A percentile compares a stretch with the other conserved stretches of the same genome.
Evolutionary conservation across 225 moss, liverwort and hornwort genomes (phyloP).

Genomic region (Marchantia paleacea): DNA sequence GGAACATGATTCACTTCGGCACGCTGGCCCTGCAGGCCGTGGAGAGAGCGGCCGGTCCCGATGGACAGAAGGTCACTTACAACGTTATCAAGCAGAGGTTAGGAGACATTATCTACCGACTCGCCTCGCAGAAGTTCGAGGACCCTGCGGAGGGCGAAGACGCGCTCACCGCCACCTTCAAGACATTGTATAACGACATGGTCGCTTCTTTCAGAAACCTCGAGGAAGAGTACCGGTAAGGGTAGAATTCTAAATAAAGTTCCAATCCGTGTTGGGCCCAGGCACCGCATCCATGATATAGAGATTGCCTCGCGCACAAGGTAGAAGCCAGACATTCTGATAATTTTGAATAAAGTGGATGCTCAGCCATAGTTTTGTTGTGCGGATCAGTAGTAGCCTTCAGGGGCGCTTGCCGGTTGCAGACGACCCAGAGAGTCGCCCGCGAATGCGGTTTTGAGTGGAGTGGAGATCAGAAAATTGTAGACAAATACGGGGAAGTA

Average conservation of each 20-base stretch:
- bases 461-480: conserved; percentile 2
- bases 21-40: conserved; percentile 72
- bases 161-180: conserved; percentile 46
- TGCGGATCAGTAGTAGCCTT: conserved; percentile 5
- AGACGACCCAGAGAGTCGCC: neutral
- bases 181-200: conserved; percentile 77
- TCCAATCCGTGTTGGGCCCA: neutral
- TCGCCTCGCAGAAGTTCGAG: conserved; percentile 87
- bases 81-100: conserved; percentile 79
- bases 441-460: conserved; percentile 15
- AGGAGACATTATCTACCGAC: conserved; percentile 63
- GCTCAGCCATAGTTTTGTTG: conserved; percentile 15
- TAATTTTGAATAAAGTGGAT: conserved; percentile 12
- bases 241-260: neutral
- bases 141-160: conserved; percentile 76
- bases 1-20: conserved; percentile 64
- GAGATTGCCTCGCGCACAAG: neutral
- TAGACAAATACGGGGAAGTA: neutral
- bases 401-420: conserved; percentile 5
- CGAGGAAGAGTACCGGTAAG: conserved; percentile 86
- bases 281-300: neutral
- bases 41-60: conserved; percentile 79
- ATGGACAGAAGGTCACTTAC: conserved; percentile 84
- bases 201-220: conserved; percentile 72
- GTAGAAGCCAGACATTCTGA: neutral